Evolutionary conservation across 1,284 basidiomycete genomes (phyloP).

Genomic region (Sanghuangporus sanghuang): DNA sequence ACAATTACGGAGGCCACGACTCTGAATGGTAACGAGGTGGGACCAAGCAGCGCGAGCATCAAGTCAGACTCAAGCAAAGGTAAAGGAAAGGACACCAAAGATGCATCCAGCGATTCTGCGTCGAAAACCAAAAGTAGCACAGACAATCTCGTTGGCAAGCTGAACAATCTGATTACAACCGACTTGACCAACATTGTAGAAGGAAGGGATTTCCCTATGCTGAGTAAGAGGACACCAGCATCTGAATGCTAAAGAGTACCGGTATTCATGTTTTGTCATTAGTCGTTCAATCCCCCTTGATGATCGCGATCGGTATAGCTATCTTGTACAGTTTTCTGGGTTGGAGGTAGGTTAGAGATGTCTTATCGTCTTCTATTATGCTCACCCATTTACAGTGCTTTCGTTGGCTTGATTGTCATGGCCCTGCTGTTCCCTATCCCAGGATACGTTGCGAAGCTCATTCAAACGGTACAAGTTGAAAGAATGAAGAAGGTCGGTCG

Average conservation of each 20-base stretch:
- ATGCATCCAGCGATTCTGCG: not conserved
- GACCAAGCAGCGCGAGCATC: conserved; percentile 23
- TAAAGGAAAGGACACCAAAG: conserved; percentile 19
- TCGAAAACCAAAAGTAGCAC: conserved; percentile 10
- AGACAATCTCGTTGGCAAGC: conserved; percentile 48
- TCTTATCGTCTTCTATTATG: not conserved
- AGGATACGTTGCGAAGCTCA: conserved; percentile 24
- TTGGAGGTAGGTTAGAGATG: conserved; percentile 25
- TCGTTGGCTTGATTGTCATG: conserved; percentile 40
- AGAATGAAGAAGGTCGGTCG: conserved; percentile 25
- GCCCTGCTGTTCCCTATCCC: conserved; percentile 35
- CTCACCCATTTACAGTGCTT: conserved; percentile 30
- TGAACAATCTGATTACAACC: conserved; percentile 53
- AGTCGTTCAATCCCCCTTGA: conserved; percentile 39
- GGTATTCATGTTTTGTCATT: not conserved
- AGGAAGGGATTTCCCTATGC: conserved; percentile 37
- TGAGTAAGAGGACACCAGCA: conserved; percentile 20
- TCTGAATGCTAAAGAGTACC: not conserved
- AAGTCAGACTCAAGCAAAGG: conserved; percentile 24
- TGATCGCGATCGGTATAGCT: conserved; percentile 36
- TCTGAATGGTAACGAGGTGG: conserved; percentile 12
- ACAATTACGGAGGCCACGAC: conserved; percentile 14
- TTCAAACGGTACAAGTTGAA: conserved; percentile 22
- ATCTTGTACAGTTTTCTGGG: conserved; percentile 43
- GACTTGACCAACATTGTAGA: conserved; percentile 44